Evolutionary conservation across 495 filamentous ascomycete species (phyloP), one percentile per base, ranked within the genome.

Genomic region (Jackrogersella multiformis): DNA sequence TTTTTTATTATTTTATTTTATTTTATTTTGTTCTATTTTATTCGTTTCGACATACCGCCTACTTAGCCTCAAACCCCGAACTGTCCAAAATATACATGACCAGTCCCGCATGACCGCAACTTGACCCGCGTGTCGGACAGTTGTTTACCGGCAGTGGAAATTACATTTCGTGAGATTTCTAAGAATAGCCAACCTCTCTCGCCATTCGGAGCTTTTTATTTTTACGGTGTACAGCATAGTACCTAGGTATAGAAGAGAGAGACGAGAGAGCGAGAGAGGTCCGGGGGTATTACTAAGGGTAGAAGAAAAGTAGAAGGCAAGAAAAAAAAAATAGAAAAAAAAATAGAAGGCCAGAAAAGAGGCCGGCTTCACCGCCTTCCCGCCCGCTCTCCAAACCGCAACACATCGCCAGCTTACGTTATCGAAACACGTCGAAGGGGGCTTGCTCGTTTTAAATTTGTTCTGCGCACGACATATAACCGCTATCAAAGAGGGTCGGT

Each of bases 331-430:
- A 45, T 46, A 34, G 54, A 42, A 56, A 52, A 62, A 66, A 38
- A 46, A 45, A 54, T 34, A 24, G 5, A n/a, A 23, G 45, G 3
- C 26, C 3, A 7, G 26, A 30, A 30, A 30, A 30, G 26, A 30
- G 26, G 26, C 26, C 26, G 26, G 26, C 45, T 10, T 67, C 56
- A 70, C 68, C 70, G 66, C 69, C 61, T 66, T 53, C 48, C n/a
- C 18, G n/a, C n/a, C n/a, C n/a, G n/a, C n/a, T 28, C 34, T 9
- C 56, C 45, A 59, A 35, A 70, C 39, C 54, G 59, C 61, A 53
- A 34, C 28, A 56, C 36, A 55, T 30, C 46, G 49, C 56, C 35
- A 30, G 61, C 66, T 70, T 71, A 67, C 62, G 56, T 67, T 66
- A 71, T 67, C 54, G 62, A 63, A 62, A 46, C 42, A 65, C 61